Evolutionary conservation across 2,329 filamentous ascomycete species (phyloP).

Genomic region (Blastomyces gilchristii): DNA sequence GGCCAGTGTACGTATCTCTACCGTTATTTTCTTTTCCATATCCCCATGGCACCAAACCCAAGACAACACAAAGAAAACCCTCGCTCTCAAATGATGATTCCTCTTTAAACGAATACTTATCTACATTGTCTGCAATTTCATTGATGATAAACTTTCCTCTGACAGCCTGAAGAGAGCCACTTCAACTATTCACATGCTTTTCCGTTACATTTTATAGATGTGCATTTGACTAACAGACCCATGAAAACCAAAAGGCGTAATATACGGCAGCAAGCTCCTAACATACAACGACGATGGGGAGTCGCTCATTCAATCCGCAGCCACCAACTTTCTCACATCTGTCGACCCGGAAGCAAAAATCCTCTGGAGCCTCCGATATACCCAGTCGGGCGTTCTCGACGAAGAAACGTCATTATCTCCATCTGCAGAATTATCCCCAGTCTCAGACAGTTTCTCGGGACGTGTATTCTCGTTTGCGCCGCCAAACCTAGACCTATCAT

Average conservation of each 20-base stretch:
- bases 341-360: slow-evolving; percentile 29
- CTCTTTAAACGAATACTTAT: slow-evolving; percentile 79
- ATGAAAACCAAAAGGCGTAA: slow-evolving; percentile 39
- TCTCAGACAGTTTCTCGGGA: slow-evolving; percentile 25
- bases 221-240: slow-evolving; percentile 7
- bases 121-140: slow-evolving; percentile 97
- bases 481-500: slow-evolving; percentile 55
- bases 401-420: neutral
- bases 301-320: slow-evolving; percentile 31
- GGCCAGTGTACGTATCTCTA: slow-evolving; percentile 69
- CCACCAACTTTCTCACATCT: slow-evolving; percentile 35
- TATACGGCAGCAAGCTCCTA: slow-evolving; percentile 45
- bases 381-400: slow-evolving; percentile 32
- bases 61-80: neutral
- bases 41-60: slow-evolving; percentile 8
- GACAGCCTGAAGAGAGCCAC: slow-evolving; percentile 66
- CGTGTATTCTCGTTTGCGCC: slow-evolving; percentile 49
- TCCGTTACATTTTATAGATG: neutral
- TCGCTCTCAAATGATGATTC: slow-evolving; percentile 65
- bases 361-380: slow-evolving; percentile 46
- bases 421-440: neutral
- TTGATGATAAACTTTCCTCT: slow-evolving; percentile 78
- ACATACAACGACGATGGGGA: slow-evolving; percentile 24
- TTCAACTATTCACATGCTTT: slow-evolving; percentile 9
- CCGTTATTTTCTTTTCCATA: slow-evolving; percentile 12